Conservation (phyloP, 495 filamentous ascomycete species). For the Hypoxylon trugodes region DNA sequence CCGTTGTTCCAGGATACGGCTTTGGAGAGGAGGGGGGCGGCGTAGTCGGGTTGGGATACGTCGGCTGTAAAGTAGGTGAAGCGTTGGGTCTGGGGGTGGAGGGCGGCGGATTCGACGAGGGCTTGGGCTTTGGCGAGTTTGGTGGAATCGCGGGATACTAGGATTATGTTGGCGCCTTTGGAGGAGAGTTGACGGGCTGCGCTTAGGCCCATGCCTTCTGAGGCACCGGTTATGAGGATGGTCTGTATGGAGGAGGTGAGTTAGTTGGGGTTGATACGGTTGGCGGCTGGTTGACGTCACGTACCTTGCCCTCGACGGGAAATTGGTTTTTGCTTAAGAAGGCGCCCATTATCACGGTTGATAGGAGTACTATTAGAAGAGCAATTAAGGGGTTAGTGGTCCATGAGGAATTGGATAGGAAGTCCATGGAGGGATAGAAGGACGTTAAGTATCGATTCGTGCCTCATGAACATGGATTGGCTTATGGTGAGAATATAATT, state of each 20-base stretch:
- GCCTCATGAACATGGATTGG: not conserved
- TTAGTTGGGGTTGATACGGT: too few relatives aligned
- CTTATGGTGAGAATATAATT: not conserved
- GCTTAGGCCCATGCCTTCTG: slow-evolving; percentile 87
- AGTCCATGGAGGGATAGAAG: slow-evolving; percentile 19
- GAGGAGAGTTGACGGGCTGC: slow-evolving; percentile 75
- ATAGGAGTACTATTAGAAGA: slow-evolving; percentile 55
- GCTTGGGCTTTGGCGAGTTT: slow-evolving; percentile 79
- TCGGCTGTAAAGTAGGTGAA: slow-evolving; percentile 90
- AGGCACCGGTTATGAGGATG: slow-evolving; percentile 88
- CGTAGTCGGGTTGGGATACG: slow-evolving; percentile 73
- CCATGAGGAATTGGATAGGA: slow-evolving; percentile 24
- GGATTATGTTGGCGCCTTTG: slow-evolving; percentile 86
- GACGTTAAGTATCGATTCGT: not conserved
- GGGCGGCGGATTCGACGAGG: slow-evolving; percentile 65
- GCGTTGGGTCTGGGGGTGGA: slow-evolving; percentile 68
- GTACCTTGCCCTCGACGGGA: slow-evolving; percentile 80
- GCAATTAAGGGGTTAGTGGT: slow-evolving; percentile 49
- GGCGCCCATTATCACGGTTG: slow-evolving; percentile 69
- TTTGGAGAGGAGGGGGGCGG: slow-evolving; percentile 71
- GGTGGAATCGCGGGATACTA: slow-evolving; percentile 77
- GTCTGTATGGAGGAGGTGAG: slow-evolving; percentile 59
- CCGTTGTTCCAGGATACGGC: slow-evolving; percentile 85
- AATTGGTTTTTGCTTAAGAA: slow-evolving; percentile 77
- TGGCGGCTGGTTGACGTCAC: too few relatives aligned